phyloP scores from a whole-genome alignment of 2,329 filamentous ascomycete species.

The Pleurostoma richardsiae region DNA sequence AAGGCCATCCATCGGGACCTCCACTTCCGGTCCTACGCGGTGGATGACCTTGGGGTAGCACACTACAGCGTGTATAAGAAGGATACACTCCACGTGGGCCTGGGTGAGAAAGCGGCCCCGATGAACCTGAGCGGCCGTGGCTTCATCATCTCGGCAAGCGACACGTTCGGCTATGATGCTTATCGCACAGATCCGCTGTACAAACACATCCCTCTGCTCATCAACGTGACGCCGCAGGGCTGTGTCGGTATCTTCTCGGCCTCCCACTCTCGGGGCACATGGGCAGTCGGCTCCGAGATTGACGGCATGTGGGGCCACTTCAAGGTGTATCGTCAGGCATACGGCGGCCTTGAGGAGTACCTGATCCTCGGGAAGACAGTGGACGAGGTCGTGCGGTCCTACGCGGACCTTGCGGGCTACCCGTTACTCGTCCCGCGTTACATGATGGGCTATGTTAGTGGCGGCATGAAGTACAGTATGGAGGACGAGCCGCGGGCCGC shows the following conservation, averaged over 20 bases:
- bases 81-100: constrained; percentile 60
- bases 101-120: constrained; percentile 68
- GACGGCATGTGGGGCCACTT: constrained; percentile 72
- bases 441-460: constrained; percentile 69
- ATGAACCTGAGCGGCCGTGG: constrained; percentile 66
- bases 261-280: constrained; percentile 57
- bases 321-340: constrained; percentile 69
- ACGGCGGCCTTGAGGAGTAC: constrained; percentile 69
- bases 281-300: constrained; percentile 65
- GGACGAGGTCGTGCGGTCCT: constrained; percentile 59
- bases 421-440: constrained; percentile 65
- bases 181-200: constrained; percentile 68
- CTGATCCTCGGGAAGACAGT: constrained; percentile 62
- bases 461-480: constrained; percentile 53
- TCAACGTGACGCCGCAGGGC: constrained; percentile 60
- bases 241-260: constrained; percentile 66
- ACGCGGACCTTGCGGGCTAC: constrained; percentile 64
- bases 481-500: constrained; percentile 45
- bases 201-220: constrained; percentile 69
- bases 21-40: constrained; percentile 50
- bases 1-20: constrained; percentile 58
- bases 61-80: constrained; percentile 62
- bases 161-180: constrained; percentile 70
- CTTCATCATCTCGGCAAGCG: constrained; percentile 63
- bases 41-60: constrained; percentile 56